Evolutionary conservation across 1,284 basidiomycete species (phyloP).

Genomic region (Ceratobasidium papillatum): DNA sequence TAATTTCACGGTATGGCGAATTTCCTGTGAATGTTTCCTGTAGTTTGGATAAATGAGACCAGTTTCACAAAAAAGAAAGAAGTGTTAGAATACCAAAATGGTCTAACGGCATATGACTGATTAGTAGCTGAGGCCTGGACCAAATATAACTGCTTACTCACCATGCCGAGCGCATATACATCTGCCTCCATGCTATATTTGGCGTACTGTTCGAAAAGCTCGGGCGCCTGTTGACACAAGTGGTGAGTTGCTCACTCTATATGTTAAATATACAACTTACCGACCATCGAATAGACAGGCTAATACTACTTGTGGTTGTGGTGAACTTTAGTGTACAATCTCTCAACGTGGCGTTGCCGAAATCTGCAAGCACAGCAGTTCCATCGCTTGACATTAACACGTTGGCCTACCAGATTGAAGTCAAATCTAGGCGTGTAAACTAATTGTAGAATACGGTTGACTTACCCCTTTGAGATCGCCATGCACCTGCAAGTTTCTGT

Average conservation of each 20-base stretch:
- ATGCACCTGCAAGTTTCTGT: not conserved
- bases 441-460: not conserved
- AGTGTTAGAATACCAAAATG: not conserved
- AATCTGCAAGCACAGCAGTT: not conserved
- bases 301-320: not conserved
- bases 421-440: not conserved
- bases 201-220: not conserved
- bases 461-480: constrained; percentile 29
- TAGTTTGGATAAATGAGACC: not conserved
- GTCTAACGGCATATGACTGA: not conserved
- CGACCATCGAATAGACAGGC: not conserved
- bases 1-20: not conserved
- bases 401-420: not conserved
- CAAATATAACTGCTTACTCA: not conserved
- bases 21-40: constrained; percentile 6
- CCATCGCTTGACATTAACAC: not conserved
- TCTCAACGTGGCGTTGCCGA: not conserved
- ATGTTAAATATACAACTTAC: not conserved
- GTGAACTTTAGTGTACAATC: constrained; percentile 6
- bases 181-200: not conserved
- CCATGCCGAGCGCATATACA: constrained; percentile 26
- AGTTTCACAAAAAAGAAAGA: not conserved
- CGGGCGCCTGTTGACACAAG: constrained; percentile 1
- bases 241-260: not conserved
- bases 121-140: not conserved